These are phyloP conservation scores for Clonostachys byssicola DNA, from an alignment of 2,329 filamentous ascomycete species.

Conservation along the genomic window DNA sequence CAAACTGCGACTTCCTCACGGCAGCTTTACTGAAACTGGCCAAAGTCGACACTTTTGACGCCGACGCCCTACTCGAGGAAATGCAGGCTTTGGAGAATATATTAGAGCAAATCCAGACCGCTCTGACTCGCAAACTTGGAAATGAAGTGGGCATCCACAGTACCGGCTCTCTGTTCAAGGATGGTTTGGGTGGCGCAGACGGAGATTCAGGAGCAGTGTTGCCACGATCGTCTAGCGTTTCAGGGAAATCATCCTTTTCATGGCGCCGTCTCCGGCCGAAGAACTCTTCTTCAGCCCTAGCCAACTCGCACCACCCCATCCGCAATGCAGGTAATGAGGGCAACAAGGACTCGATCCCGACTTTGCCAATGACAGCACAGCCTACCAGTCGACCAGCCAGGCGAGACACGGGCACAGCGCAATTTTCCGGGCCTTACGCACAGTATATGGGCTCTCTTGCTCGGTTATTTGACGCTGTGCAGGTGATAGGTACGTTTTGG, in stretches of 20 bases:
- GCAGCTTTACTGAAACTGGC: constrained; percentile 81
- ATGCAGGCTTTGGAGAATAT: constrained; percentile 86
- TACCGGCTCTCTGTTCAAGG: constrained; percentile 70
- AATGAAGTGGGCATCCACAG: constrained; percentile 85
- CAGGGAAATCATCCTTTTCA: constrained; percentile 72
- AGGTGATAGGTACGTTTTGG: constrained; percentile 74
- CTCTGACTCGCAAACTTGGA: constrained; percentile 80
- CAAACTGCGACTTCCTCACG: constrained; percentile 86
- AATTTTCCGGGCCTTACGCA: constrained; percentile 79
- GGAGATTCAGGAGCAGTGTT: constrained; percentile 32
- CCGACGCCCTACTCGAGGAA: constrained; percentile 87
- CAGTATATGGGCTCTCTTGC: constrained; percentile 90
- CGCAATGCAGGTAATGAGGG: constrained; percentile 10
- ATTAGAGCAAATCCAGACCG: constrained; percentile 78
- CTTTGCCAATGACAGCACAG: constrained; percentile 70
- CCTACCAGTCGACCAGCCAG: constrained; percentile 66
- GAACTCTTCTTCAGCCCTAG: constrained; percentile 66
- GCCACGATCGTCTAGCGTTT: constrained; percentile 55
- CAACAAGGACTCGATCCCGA: constrained; percentile 47
- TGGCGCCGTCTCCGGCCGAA: constrained; percentile 91
- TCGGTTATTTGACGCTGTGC: constrained; percentile 86
- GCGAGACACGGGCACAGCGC: constrained; percentile 63
- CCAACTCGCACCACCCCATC: constrained; percentile 36
- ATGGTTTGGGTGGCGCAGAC: constrained; percentile 49
- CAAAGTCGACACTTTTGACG: constrained; percentile 82